Conservation (phyloP, 768 basidiomycete species). For the Trametes sanguinea region DNA sequence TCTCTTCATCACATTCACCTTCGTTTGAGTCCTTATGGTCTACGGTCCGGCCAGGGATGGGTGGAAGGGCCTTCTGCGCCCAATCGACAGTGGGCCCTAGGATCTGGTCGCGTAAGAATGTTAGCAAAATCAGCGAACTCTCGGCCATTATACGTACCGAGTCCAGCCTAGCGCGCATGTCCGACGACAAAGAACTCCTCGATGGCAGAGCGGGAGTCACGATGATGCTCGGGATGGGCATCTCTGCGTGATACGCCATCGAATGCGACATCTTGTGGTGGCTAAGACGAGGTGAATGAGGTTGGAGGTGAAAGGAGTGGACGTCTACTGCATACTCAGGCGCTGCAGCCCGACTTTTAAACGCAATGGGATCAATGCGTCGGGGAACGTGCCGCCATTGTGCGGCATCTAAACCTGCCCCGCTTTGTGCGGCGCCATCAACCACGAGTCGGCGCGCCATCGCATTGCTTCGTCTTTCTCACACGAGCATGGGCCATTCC, state of each 20-base stretch:
- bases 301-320: neutral
- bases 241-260: neutral
- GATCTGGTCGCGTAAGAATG: neutral
- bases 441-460: neutral
- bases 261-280: neutral
- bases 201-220: conserved; percentile 22
- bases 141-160: neutral
- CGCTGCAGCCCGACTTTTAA: neutral
- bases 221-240: conserved; percentile 13
- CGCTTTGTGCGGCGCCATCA: neutral
- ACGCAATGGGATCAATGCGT: neutral
- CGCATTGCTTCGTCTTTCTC: neutral
- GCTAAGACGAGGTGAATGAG: neutral
- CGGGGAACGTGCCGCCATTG: conserved; percentile 2
- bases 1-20: neutral
- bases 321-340: neutral
- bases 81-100: neutral
- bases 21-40: neutral
- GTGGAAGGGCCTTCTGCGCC: neutral
- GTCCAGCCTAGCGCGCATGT: conserved; percentile 19
- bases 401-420: neutral
- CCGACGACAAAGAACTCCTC: conserved; percentile 15
- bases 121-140: neutral
- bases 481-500: neutral
- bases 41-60: neutral